Evolutionary conservation across 192 early-diverging fungal genomes (phyloP), one percentile per base, ranked within the genome.

Genomic region (Umbelopsis isabellina): DNA sequence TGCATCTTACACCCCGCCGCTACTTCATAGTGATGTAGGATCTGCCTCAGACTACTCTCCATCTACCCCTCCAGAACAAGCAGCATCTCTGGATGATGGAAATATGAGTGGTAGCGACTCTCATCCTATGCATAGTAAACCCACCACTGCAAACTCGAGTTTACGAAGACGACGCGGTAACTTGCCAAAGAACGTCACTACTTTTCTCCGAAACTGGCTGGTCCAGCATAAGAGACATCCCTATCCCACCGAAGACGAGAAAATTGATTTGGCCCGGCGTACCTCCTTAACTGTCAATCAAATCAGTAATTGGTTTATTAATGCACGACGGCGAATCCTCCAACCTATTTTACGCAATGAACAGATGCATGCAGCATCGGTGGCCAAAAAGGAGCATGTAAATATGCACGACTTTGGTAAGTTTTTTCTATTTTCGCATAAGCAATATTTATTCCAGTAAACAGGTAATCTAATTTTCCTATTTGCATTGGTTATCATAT

Each of bases 231-330:
- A 79, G n/a, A 85, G 77, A 48, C 83, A 88, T 49, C 86, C 86
- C 41, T 88, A 86, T 71, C 86, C 86, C 15, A 80, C 79, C 49
- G 86, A 88, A 67, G 81, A 80, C 20, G 83, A 83, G 70, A 88
- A 88, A 71, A 65, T 70, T 50, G 73, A 64, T 21, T 68, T 88
- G 51, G 79, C 81, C 13, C 18, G 66, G 27, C 73, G 77, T 47
- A 88, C 86, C 51, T 76, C 79, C 41, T 71, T 88, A 15, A 84
- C 79, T 20, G 70, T 88, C 46, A 83, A 82, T 70, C 86, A 88
- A 73, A 82, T 88, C 53, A 86, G 80, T 75, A 85, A 88, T 61
- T 88, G 86, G 86, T 88, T 88, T 70, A 88, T 88, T 61, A 88
- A 88, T 75, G 86, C 86, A 25, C 75, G 86, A 23, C 53, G 86